Percentiles rank a stretch among this genome's conserved stretches.
Conservation (phyloP, 1,284 basidiomycete genomes). For the Xerocomus cyaneibrunnescens region DNA sequence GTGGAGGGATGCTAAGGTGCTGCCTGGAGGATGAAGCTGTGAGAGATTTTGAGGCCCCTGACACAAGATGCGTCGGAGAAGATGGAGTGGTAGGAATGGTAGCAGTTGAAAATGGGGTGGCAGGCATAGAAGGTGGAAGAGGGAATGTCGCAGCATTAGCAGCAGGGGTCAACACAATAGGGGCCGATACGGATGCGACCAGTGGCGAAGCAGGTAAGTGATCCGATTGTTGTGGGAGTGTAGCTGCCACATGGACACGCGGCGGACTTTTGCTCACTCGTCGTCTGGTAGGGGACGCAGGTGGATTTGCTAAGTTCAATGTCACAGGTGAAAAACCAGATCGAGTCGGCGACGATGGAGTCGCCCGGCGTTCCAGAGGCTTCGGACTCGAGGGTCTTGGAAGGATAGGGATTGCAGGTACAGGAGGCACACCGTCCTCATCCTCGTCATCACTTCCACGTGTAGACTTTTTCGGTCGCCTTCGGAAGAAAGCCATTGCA, state of each 20-base stretch:
- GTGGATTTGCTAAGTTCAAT: constrained; percentile 24
- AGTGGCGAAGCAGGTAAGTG: constrained; percentile 10
- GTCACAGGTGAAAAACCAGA: constrained; percentile 29
- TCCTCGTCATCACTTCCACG: constrained; percentile 32
- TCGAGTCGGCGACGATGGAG: constrained; percentile 28
- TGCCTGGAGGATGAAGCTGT: constrained; percentile 24
- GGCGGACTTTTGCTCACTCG: constrained; percentile 29
- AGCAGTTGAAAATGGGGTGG: constrained; percentile 24
- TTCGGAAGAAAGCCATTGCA: constrained; percentile 35
- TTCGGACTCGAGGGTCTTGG: constrained; percentile 32
- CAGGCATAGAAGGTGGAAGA: constrained; percentile 20
- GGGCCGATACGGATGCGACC: constrained; percentile 6
- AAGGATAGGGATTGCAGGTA: constrained; percentile 30
- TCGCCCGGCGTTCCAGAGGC: constrained; percentile 25
- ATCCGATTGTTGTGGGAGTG: constrained; percentile 14
- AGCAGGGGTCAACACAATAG: constrained; percentile 3
- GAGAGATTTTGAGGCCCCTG: constrained; percentile 9
- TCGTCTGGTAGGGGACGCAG: constrained; percentile 23
- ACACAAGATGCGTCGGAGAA: background rate
- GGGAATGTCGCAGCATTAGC: constrained; percentile 12
- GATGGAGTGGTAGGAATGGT: constrained; percentile 5
- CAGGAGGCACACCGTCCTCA: constrained; percentile 28
- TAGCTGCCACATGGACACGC: constrained; percentile 11
- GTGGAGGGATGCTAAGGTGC: constrained; percentile 32
- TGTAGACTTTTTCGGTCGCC: constrained; percentile 28